Evolutionary conservation across 2,329 filamentous ascomycete genomes (phyloP).

Genomic region (Niveomyces coronatus): DNA sequence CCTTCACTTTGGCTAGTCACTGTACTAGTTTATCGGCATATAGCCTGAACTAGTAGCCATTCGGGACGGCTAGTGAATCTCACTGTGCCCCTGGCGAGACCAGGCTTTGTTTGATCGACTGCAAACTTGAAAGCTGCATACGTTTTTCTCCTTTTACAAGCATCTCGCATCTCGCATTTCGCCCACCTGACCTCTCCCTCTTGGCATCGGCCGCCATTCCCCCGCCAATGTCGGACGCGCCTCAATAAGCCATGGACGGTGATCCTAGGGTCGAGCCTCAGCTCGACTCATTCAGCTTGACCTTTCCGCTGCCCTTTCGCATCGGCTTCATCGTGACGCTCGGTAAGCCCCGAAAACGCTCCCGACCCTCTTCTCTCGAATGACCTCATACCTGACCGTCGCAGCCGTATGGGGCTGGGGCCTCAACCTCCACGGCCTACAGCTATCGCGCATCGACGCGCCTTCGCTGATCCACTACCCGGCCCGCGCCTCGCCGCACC

Average conservation of each 20-base stretch:
- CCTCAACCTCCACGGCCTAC: conserved; percentile 79
- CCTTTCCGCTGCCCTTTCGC: conserved; percentile 82
- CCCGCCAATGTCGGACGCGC: conserved; percentile 2
- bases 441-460: conserved; percentile 73
- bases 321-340: conserved; percentile 77
- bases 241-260: conserved; percentile 49
- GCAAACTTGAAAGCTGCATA: too few relatives aligned
- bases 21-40: too few relatives aligned
- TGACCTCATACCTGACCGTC: neutral
- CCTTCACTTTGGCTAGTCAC: neutral
- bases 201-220: neutral
- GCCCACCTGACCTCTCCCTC: too few relatives aligned
- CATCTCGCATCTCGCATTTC: too few relatives aligned
- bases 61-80: too few relatives aligned
- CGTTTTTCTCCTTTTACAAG: too few relatives aligned
- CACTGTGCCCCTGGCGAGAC: too few relatives aligned
- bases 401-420: conserved; percentile 93
- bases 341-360: conserved; percentile 41
- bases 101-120: too few relatives aligned
- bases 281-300: conserved; percentile 78
- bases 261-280: conserved; percentile 58
- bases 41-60: too few relatives aligned
- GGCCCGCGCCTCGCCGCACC: conserved; percentile 55
- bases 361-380: neutral
- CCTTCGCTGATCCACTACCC: conserved; percentile 81